Percentiles rank a stretch among this genome's conserved stretches.
Evolutionary conservation across 345 rosid species (phyloP).

Genomic region (Murraya paniculata): DNA sequence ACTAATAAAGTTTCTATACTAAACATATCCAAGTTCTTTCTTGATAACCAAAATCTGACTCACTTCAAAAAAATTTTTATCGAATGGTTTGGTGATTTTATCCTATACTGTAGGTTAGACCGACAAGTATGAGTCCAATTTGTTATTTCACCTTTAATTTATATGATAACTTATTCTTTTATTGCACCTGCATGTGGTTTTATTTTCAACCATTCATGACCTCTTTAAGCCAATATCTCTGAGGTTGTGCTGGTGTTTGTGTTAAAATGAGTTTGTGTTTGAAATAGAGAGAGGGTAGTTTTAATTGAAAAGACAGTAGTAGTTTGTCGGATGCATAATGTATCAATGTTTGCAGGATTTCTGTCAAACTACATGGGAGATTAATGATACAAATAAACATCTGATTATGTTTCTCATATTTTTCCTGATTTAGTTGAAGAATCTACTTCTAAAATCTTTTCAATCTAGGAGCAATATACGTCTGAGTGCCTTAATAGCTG

Average conservation of each 20-base stretch:
- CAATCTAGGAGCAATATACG: background rate
- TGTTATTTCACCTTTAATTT: background rate
- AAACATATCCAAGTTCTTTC: background rate
- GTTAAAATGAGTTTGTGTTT: background rate
- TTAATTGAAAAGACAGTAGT: background rate
- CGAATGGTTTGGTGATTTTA: background rate
- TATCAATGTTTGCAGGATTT: background rate
- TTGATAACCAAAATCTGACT: background rate
- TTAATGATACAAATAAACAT: background rate
- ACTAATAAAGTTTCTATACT: background rate
- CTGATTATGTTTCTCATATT: background rate
- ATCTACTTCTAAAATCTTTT: background rate
- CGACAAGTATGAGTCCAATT: background rate
- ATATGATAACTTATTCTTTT: background rate
- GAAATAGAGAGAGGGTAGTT: background rate
- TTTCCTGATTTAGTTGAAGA: background rate
- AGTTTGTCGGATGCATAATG: background rate
- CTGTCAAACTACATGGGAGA: background rate
- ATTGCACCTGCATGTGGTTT: background rate
- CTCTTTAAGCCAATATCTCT: background rate
- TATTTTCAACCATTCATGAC: slow-evolving; percentile 11
- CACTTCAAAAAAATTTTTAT: background rate
- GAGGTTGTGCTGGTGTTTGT: background rate
- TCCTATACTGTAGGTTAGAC: background rate
- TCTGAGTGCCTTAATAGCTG: background rate